Evolutionary conservation across 495 filamentous ascomycete species (phyloP), one percentile per base, ranked within the genome.

Genomic region (Lophiostoma macrostomum): DNA sequence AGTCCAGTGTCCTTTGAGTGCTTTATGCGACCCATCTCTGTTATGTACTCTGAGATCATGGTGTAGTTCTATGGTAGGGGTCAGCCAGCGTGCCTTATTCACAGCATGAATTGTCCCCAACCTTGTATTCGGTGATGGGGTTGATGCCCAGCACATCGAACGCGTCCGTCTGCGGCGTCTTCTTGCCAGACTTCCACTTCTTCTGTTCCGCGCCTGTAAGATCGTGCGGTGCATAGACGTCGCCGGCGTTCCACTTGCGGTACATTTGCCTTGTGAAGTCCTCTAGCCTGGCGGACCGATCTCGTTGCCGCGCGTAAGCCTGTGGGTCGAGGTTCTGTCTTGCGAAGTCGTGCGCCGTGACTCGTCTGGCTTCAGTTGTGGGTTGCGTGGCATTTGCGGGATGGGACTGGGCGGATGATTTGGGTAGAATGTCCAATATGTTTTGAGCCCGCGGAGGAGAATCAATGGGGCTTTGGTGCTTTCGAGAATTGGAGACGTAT

Each of bases 171-270:
- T 63, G 60, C 42, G 76, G 77, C 47, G 65, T 68, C 46, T 74
- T 69, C 53, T 73, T 74, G 75, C 80, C 85, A 71, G 86, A 88
- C 67, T 67, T 72, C 66, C 66, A 70, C 46, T 73, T 73, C 23
- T 38, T 31, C 80, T 84, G 83, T 76, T 95, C 89, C 47, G 72
- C 67, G 6, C 80, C 72, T 50, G 78, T 83, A 45, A 98, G 71
- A 74, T 98, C 93, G 67, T 90, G 86, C 32, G 94, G 94, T 32
- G 90, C 79, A 69, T 96, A 96, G 38, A 94, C 75, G 67, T 96
- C 90, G 64, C 93, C 93, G 8, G 70, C 56, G 58, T 70, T 72
- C 80, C 83, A 96, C 14, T 78, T 74, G 42, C 88, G 66, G 44
- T 41, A 42, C 7, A 63, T 42, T 27, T 63, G 59, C 24, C 27